Base-by-base conservation (phyloP, 2,329 filamentous ascomycete species). In the Mycocentrospora acerina region DNA sequence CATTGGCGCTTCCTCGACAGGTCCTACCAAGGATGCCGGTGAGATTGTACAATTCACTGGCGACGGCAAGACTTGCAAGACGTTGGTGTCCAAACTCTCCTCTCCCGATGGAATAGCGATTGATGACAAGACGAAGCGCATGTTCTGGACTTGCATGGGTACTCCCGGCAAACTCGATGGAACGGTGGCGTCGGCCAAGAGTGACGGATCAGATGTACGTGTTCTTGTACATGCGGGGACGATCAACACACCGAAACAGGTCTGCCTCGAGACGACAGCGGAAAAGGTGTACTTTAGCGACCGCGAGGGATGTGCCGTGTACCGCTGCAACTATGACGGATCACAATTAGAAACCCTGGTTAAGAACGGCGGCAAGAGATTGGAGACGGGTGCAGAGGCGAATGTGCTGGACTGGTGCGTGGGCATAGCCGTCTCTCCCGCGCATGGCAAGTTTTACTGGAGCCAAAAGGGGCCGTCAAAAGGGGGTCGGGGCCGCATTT, bases 391-490 rank as follows among this genome's bases (percentile, higher is more conserved):
- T 1, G 36, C 37, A 5, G 32, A 35, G 3, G 36, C 36, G 11
- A 70, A 75, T 19, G 45, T 51, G 8, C 75, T 35, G 19, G 46
- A 66, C 4, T 80, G 77, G 77, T 80, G 76, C 37, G 79, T 83
- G 7, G 80, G 80, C 2, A 69, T 83, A 26, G 59, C 73, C 0
- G 66, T 83, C 0, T 71, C 72, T 3, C 60, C 62, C 0, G 42
- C 57, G 0, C 59, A 62, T 1, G 69, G 70, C 11, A 69, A 72
- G 28, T 66, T 83, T 30, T 82, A 77, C 67, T 83, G 80, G 80
- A 78, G 75, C 0, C 79, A 82, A 35, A 82, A 83, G 50, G 80
- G 80, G 0, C 62, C 68, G 0, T 70, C 72, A 3, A 82, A 82
- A 55, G 70, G 67, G 0, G 62, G 59, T 2, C 54, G 70, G 27